Percentiles rank a stretch among this genome's conserved stretches.
phyloP scores from a whole-genome alignment of 75 land plant species.

The Picea sitchensis region DNA sequence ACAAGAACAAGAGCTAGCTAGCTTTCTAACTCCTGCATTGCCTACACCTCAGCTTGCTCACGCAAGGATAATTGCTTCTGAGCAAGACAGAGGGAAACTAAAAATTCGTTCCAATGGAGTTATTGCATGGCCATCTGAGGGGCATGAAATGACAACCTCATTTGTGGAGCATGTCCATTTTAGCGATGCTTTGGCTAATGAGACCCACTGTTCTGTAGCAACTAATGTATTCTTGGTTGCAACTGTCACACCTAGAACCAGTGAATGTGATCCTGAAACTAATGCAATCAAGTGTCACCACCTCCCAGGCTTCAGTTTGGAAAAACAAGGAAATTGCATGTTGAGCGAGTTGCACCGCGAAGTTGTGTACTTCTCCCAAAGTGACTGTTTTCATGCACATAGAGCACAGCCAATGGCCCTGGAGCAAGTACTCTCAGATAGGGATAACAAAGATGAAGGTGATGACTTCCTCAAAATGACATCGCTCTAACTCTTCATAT shows the following conservation, averaged over 20 bases:
- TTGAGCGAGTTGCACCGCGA: constrained; percentile 64
- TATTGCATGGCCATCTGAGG: constrained; percentile 16
- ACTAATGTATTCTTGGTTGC: constrained; percentile 30
- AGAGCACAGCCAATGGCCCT: constrained; percentile 94
- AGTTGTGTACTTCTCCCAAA: constrained; percentile 64
- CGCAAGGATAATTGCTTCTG: constrained; percentile 8
- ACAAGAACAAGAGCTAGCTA: too few species aligned
- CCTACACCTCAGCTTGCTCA: background rate
- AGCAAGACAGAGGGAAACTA: constrained; percentile 8
- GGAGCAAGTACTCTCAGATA: constrained; percentile 83
- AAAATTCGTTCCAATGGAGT: constrained; percentile 10
- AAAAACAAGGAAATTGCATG: constrained; percentile 58
- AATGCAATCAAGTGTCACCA: constrained; percentile 29
- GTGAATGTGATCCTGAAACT: constrained; percentile 31
- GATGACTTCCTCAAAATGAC: constrained; percentile 39
- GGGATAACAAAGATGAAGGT: constrained; percentile 95
- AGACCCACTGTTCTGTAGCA: constrained; percentile 20
- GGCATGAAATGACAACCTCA: constrained; percentile 15
- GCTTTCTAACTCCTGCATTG: too few species aligned
- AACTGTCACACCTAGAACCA: constrained; percentile 22
- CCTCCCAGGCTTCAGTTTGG: constrained; percentile 44
- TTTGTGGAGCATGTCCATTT: constrained; percentile 9
- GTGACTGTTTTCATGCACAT: constrained; percentile 85
- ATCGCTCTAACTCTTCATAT: too few species aligned
- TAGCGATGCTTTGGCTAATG: constrained; percentile 15